Base-by-base conservation (phyloP, 768 basidiomycete genomes). In the Brasilioporus rufonigricans region DNA sequence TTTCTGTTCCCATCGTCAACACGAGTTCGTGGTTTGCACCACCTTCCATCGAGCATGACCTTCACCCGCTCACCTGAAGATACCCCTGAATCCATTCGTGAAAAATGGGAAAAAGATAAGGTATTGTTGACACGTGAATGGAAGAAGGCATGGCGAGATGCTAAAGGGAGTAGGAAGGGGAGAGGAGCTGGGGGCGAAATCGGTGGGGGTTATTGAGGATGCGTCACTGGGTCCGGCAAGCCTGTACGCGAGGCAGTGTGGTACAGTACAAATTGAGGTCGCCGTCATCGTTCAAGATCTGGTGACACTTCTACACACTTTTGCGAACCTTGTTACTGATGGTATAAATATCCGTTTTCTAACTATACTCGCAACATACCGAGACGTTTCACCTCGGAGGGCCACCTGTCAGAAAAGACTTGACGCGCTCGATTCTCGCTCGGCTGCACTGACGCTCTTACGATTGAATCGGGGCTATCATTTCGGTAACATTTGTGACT, bases 141-240 rank as follows among this genome's bases (percentile, higher is more conserved):
- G 90, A 91, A 89, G 73, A 81, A 82, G 64, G 71, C 87, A 44
- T 84, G 83, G 71, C 80, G 85, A 54, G 91, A 92, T 64, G 91
- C 89, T 14, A 79, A 81, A 44, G 90, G 90, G 71, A 74, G 80
- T 24, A 78, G 77, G 58, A 72, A 80, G 59, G 73, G 85, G 55
- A 78, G 81, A 60, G 78, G 73, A 5, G 78, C 73, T 12, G 76
- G 62, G 2, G 74, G 63, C 18, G 76, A 66, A 16, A 32, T 47
- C 18, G 48, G 38, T 11, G 52, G 53, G 6, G 44, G 46, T 14
- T 57, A 53, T 46, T 66, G 55, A 64, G 11, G 24, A 44, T 39
- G 24, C 7, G 9, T n/a, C 46, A 19, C 44, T 18, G 31, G 16
- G 3, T 18, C 0, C 26, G 0, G 41, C 24, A 26, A 26, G 18